Evolutionary conservation across 768 basidiomycete genomes (phyloP), one percentile per base, ranked within the genome.

Genomic region (Xerocomus spinulosus): DNA sequence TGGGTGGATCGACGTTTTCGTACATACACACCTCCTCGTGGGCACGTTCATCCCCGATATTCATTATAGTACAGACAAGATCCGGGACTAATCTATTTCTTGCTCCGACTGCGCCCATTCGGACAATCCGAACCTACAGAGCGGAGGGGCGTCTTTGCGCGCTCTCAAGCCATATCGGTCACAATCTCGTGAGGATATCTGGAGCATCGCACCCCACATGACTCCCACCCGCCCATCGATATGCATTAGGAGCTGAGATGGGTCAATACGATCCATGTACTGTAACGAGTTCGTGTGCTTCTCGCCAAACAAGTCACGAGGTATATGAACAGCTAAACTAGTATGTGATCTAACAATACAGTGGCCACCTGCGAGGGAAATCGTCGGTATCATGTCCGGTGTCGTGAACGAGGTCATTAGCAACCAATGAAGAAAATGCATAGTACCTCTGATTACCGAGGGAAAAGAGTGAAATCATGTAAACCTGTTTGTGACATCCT

Each of bases 51-150:
- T n/a, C n/a, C n/a, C n/a, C n/a, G n/a, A n/a, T n/a, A n/a, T n/a
- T n/a, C n/a, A n/a, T n/a, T n/a, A n/a, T 72, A 34, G 32, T 38
- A 24, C 62, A 90, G 86, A 33, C 68, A 73, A 51, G 87, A 89
- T 67, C 74, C 77, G 50, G 68, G 62, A 35, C 76, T 85, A 21
- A 79, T 77, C 25, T 89, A 92, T 67, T 78, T 90, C 55, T 70
- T 92, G 37, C 75, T 92, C 50, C 79, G 87, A 48, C 72, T 87
- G 68, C 67, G 46, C 84, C 85, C 8, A 73, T 86, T 52, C 90
- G 87, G 53, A 90, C 87, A 21, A 80, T 90, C 43, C 80, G 88
- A 43, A 69, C 67, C 40, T 62, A 63, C 56, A 70, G 68, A 47
- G 60, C 66, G 42, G 69, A 68, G 25, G 69, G 62, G 36, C 60